phyloP scores from a whole-genome alignment of 1,284 basidiomycete genomes.

The Melanopsichium pennsylvanicum region DNA sequence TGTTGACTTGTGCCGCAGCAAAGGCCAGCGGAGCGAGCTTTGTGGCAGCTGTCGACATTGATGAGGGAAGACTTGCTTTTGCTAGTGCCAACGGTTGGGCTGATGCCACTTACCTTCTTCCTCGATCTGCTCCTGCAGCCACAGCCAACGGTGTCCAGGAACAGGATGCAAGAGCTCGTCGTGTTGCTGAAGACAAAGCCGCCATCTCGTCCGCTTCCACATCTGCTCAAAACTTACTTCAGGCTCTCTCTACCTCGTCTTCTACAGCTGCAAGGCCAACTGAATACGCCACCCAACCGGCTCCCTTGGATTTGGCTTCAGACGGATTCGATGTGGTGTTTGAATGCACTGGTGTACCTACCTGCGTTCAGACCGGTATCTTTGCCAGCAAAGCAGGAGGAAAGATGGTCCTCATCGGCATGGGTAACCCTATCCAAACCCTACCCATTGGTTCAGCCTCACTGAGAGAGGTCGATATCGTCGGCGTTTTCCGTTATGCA shows the following conservation, averaged over 20 bases:
- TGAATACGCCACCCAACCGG: conserved; percentile 19
- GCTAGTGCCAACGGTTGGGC: conserved; percentile 72
- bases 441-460: conserved; percentile 81
- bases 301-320: conserved; percentile 16
- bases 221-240: conserved; percentile 66
- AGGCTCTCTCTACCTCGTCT: conserved; percentile 14
- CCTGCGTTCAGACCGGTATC: conserved; percentile 62
- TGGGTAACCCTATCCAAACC: conserved; percentile 82
- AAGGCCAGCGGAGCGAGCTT: conserved; percentile 57
- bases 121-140: conserved; percentile 72
- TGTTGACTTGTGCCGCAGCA: conserved; percentile 75
- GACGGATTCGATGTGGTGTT: conserved; percentile 87
- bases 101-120: conserved; percentile 75
- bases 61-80: conserved; percentile 41
- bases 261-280: background rate
- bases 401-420: conserved; percentile 90
- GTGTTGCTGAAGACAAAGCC: conserved; percentile 71
- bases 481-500: conserved; percentile 80
- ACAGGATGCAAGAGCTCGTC: conserved; percentile 71
- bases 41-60: conserved; percentile 53
- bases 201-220: conserved; percentile 65
- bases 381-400: conserved; percentile 78
- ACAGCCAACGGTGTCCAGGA: background rate
- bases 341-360: conserved; percentile 93
- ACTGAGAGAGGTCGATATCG: conserved; percentile 88